phyloP scores from a whole-genome alignment of 306 rosid species.

The Inga laurina region DNA sequence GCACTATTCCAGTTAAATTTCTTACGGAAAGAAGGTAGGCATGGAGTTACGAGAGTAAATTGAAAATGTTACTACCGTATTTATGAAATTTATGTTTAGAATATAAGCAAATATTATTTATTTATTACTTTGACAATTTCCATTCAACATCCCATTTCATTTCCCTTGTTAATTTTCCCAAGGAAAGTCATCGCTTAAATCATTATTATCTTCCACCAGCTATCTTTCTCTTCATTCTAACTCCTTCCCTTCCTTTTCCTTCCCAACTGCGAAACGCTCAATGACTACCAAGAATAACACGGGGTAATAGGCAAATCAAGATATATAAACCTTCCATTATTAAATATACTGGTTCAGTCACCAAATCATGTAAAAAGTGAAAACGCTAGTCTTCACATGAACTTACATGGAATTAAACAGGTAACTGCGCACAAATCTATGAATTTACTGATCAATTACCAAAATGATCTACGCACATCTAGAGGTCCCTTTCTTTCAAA shows the following conservation, averaged over 20 bases:
- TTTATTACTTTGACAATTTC: neutral
- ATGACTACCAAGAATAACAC: neutral
- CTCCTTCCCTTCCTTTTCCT: neutral
- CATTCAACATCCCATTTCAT: neutral
- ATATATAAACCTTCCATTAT: neutral
- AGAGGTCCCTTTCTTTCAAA: neutral
- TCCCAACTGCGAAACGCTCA: neutral
- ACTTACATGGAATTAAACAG: neutral
- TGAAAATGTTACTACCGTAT: neutral
- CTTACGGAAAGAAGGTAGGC: neutral
- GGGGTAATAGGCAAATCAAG: neutral
- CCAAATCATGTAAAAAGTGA: neutral
- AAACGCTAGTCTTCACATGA: neutral
- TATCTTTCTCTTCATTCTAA: neutral
- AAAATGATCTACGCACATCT: slow-evolving; percentile 11
- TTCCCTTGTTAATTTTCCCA: neutral
- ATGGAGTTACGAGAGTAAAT: neutral
- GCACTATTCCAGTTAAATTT: neutral
- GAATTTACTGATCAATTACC: neutral
- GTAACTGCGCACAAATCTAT: neutral
- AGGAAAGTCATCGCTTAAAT: neutral
- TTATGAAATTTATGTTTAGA: neutral
- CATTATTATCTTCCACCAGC: neutral
- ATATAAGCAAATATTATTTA: neutral
- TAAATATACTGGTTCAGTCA: neutral